phyloP scores from a whole-genome alignment of 73 alveolate genomes.

The Paramecium primaurelia region DNA sequence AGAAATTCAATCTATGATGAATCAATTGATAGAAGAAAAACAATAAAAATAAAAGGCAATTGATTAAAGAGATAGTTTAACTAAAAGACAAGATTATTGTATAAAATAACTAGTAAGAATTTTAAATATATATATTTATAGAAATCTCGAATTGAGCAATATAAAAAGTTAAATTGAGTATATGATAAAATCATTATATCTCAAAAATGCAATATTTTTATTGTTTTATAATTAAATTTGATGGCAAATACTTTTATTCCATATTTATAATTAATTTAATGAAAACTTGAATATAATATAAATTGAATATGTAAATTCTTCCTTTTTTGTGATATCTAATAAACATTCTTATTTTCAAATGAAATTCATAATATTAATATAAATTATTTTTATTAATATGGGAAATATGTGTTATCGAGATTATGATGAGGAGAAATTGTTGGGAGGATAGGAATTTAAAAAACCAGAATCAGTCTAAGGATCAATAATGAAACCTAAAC shows the following conservation, averaged over 20 bases:
- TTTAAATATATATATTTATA: not conserved
- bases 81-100: not conserved
- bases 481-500: not conserved
- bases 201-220: not conserved
- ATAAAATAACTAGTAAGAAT: slow-evolving; percentile 27
- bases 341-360: not conserved
- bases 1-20: not conserved
- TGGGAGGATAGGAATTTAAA: not conserved
- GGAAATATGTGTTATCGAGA: slow-evolving; percentile 34
- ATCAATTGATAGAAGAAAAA: slow-evolving; percentile 2
- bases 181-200: not conserved
- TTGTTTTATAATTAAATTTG: not conserved
- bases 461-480: not conserved
- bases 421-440: slow-evolving; percentile 15
- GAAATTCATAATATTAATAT: not conserved
- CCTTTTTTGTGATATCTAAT: not conserved
- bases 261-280: not conserved
- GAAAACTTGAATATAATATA: not conserved
- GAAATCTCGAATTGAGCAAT: slow-evolving; percentile 34
- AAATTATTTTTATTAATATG: not conserved
- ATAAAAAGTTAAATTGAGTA: not conserved
- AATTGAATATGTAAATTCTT: not conserved
- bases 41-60: slow-evolving; percentile 29
- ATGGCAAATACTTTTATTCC: not conserved
- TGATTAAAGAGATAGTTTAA: not conserved